Base-by-base conservation (phyloP, 1,139 yeast genomes). In the Kurtzmaniella natalensis region DNA sequence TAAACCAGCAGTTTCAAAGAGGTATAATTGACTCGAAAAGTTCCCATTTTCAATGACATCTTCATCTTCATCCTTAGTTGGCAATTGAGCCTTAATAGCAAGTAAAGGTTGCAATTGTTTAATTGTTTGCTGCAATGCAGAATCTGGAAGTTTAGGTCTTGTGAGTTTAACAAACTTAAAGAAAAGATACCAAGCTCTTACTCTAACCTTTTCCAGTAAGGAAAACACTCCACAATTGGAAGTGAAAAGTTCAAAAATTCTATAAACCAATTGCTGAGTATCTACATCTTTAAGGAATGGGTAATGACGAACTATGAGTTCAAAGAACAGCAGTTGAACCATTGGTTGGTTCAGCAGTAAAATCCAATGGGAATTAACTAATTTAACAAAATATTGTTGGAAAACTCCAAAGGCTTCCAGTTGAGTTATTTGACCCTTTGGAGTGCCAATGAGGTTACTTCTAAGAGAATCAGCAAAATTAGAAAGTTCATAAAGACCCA, bases 101-200 rank as follows among this genome's bases (percentile, higher is more conserved):
- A 87, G 64, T 34, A 84, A 61, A n/a, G 75, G 68, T 45, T 59
- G 66, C 24, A 73, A 39, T 40, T 65, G 48, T 51, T 61, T 39
- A 53, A 67, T 48, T 61, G 78, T 37, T 53, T 53, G 51, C n/a
- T 28, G 61, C 10, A 70, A 59, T 30, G 55, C 64, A 27, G 74
- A 74, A 20, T 76, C 70, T 19, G 78, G 61, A 36, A 75, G 62
- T 14, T 48, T 46, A 20, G 89, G 87, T 51, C 80, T 83, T 2
- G 92, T 81, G 31, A 81, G 62, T 53, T 84, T 87, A 46, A 89
- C 71, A 49, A 88, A 85, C 52, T 95, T 75, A 50, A 81, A 81
- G 46, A 92, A 85, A 42, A 89, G 64, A 55, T 87, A 92, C 96
- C 98, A 92, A 33, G 94, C 72, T 55, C 97, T 78, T 38, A 79